Evolutionary conservation across 2,329 filamentous ascomycete genomes (phyloP), one percentile per base, ranked within the genome.

Genomic region (Pseudofabraea citricarpa): DNA sequence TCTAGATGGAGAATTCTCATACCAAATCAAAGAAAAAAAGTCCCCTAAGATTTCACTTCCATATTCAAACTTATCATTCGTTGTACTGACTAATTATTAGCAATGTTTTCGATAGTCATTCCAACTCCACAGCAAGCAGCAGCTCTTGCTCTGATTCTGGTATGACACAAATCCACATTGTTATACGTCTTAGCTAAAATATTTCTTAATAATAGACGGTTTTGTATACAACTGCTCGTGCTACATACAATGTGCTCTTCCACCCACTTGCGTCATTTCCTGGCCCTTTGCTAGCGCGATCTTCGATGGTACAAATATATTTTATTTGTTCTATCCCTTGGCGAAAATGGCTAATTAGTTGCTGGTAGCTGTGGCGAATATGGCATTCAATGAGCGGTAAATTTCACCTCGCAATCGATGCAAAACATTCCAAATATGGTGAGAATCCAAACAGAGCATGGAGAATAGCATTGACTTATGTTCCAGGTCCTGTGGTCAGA

Each of bases 331-430:
- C 23, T 8, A 20, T 38, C n/a, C n/a, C 36, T 12, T 20, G 7
- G 22, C 12, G 9, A 38, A n/a, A 10, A 29, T 12, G 10, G 15
- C 4, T 21, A n/a, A n/a, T n/a, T n/a, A n/a, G n/a, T 38, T 21
- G 13, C 6, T 23, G 18, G 15, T 21, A 69, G 2, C 35, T 51
- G 39, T 72, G 68, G 2, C 67, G 68, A 2, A 3, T 64, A 59
- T 2, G 43, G 18, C 10, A 66, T 33, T 38, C 64, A 49, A 29
- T 29, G 26, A 29, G 26, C 8, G 20, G 55, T 53, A 1, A 19
- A 1, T 32, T 56, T 51, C 36, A 51, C 41, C 5, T 39, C 23
- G 2, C 56, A 50, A 49, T 66, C 56, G n/a, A 52, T 27, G 2
- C 70, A 10, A 31, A 36, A 4, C 49, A 51, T 32, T 36, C 19